Evolutionary conservation across 1,139 yeast genomes (phyloP), one percentile per base, ranked within the genome.

Genomic region (Nakaseomyces glabratus): DNA sequence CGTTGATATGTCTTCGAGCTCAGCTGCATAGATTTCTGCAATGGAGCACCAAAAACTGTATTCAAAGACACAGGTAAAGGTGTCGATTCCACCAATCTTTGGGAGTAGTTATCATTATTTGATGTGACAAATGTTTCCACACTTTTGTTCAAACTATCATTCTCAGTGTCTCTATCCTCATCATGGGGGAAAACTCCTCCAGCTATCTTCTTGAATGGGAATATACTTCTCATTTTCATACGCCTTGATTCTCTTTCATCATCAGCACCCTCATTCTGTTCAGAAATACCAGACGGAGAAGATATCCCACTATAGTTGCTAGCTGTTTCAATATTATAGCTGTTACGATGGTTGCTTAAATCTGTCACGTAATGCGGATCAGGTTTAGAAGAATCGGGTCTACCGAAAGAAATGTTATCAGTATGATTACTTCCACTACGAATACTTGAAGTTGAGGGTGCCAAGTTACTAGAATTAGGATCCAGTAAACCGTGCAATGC

Each of bases 31-130:
- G 82, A 79, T 17, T 65, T 69, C 3, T 60, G 62, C 15, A 88
- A 49, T 1, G 80, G 72, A 13, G 76, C 64, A 0, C 94, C 94
- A 61, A 86, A 86, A 2, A 82, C 61, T 30, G 40, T 20, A n/a
- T 25, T 25, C 11, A 15, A 22, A 22, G 21, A 22, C 6, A 4
- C 7, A 5, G 21, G 19, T 12, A 24, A 9, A 14, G 34, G 15
- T n/a, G 25, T 24, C 6, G 25, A 14, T 20, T 28, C 24, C 10
- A 13, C 10, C 10, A 36, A 44, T 33, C 48, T 56, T 9, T 51
- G 49, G 25, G 37, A 36, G 13, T 37, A 34, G 10, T 39, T 37
- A 13, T 45, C 47, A 14, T 37, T 38, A n/a, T 43, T 43, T 34
- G 29, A 44, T 4, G 39, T 30, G 9, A 24, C 34, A 3, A 36